A percentile compares a stretch with the other conserved stretches of the same genome.
Evolutionary conservation across 2,329 filamentous ascomycete genomes (phyloP).

Genomic region (Ophiosphaerella narmari): DNA sequence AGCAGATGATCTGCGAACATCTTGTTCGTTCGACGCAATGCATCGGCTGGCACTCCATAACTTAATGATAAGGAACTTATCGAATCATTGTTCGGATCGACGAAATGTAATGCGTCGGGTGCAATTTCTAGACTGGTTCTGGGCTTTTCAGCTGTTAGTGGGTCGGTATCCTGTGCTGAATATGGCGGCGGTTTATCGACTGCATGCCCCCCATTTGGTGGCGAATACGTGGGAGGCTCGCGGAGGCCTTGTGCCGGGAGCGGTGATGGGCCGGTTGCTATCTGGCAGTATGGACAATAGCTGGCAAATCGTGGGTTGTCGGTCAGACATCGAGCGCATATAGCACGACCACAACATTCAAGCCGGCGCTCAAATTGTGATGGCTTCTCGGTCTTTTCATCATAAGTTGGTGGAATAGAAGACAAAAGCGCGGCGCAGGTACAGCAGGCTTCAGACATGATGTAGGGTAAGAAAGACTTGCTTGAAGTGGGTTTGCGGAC

Average conservation of each 20-base stretch:
- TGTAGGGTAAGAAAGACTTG: neutral
- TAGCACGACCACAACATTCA: slow-evolving; percentile 70
- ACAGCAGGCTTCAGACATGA: slow-evolving; percentile 62
- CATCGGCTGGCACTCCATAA: slow-evolving; percentile 69
- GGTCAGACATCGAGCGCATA: slow-evolving; percentile 72
- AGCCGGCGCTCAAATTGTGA: slow-evolving; percentile 64
- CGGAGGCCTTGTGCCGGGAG: slow-evolving; percentile 65
- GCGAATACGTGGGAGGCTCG: slow-evolving; percentile 69
- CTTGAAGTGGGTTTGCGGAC: neutral
- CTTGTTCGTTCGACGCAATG: slow-evolving; percentile 69
- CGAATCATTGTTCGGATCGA: slow-evolving; percentile 71
- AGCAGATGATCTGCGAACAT: slow-evolving; percentile 74
- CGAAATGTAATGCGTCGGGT: slow-evolving; percentile 75
- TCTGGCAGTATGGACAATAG: slow-evolving; percentile 77
- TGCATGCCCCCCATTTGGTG: slow-evolving; percentile 38
- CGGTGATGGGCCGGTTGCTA: slow-evolving; percentile 64
- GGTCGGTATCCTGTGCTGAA: slow-evolving; percentile 38
- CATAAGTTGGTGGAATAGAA: slow-evolving; percentile 57
- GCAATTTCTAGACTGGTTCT: slow-evolving; percentile 39
- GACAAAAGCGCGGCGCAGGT: slow-evolving; percentile 70
- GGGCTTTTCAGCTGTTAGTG: slow-evolving; percentile 38
- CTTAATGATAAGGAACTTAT: slow-evolving; percentile 70
- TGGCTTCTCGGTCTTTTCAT: slow-evolving; percentile 65
- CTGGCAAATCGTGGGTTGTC: slow-evolving; percentile 70
- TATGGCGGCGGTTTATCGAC: slow-evolving; percentile 54